These are phyloP conservation scores for Candida anutae DNA, from an alignment of 1,139 yeast species.

Conservation along the genomic window DNA sequence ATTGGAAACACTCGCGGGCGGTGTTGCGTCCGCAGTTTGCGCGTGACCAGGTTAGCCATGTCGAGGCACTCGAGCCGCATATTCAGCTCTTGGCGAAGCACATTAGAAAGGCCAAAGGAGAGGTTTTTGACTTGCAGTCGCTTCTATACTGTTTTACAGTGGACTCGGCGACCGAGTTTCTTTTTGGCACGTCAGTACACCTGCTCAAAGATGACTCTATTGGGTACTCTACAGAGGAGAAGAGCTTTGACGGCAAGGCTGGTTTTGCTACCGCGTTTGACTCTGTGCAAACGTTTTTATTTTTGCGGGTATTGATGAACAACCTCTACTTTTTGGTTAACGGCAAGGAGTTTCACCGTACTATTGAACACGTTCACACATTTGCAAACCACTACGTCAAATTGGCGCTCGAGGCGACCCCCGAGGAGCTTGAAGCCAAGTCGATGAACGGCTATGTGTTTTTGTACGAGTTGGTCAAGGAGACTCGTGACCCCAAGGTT, in stretches of 20 bases:
- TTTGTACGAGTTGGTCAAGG: conserved; percentile 38
- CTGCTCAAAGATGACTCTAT: conserved; percentile 24
- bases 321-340: conserved; percentile 19
- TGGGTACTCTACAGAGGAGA: conserved; percentile 11
- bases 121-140: conserved; percentile 28
- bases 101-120: conserved; percentile 15
- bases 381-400: conserved; percentile 28
- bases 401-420: conserved; percentile 17
- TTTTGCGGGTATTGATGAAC: conserved; percentile 23
- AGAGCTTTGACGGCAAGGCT: conserved; percentile 18
- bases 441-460: conserved; percentile 32
- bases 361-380: conserved; percentile 12
- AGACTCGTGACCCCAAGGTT: conserved; percentile 33
- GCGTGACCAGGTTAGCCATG: conserved; percentile 47
- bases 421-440: conserved; percentile 28
- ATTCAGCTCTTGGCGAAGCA: conserved; percentile 29
- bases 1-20: conserved; percentile 53
- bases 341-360: conserved; percentile 22
- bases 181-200: conserved; percentile 29
- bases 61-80: conserved; percentile 41
- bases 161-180: conserved; percentile 35
- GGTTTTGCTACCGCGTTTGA: conserved; percentile 26
- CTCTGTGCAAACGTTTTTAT: conserved; percentile 20
- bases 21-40: conserved; percentile 55
- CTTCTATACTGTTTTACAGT: conserved; percentile 31